Base-by-base conservation (phyloP, 2,329 filamentous ascomycete genomes). In the Pseudogymnoascus sp. region DNA sequence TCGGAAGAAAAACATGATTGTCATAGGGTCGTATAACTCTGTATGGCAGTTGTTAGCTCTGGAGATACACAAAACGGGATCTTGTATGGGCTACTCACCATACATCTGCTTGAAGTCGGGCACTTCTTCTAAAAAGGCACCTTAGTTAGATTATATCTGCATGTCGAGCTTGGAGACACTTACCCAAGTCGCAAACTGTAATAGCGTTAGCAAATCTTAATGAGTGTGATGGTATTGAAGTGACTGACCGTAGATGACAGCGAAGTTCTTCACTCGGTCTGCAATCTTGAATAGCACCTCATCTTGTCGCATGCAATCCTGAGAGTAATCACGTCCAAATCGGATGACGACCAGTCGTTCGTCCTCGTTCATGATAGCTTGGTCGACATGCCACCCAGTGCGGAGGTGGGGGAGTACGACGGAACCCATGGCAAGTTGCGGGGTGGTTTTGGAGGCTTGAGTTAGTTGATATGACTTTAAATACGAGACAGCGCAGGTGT, bases 31-130 rank as follows among this genome's bases (percentile, higher is more conserved):
- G 80, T 95, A 93, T 5, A 93, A 81, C 74, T 92, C 83, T 68
- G 59, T 29, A 33, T 19, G 50, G 53, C 19, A 61, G 17, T 62
- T 26, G 35, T 60, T 60, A 63, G 61, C 59, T 29, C 9, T 44
- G 35, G 62, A 38, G 60, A 50, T 26, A 33, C 59, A 60, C 33
- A 63, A 59, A 35, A 44, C 31, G 23, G 15, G 35, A 35, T 60
- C 23, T 21, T 15, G 35, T 13, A 38, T 42, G 10, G 31, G 67
- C 75, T 78, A 82, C 68, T 76, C 70, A 71, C 81, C 86, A 81
- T 97, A 97, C 93, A 97, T 97, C 72, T 89, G 86, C 75, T 95
- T 97, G 80, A 96, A 97, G 75, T 96, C 91, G 63, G 90, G 90
- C 4, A 96, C 90, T 75, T 92, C 83, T 73, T 96, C 90, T 53